Evolutionary conservation across 225 moss, liverwort and hornwort genomes (phyloP), one percentile per base, ranked within the genome.

Genomic region (Pseudisothecium myosuroides): DNA sequence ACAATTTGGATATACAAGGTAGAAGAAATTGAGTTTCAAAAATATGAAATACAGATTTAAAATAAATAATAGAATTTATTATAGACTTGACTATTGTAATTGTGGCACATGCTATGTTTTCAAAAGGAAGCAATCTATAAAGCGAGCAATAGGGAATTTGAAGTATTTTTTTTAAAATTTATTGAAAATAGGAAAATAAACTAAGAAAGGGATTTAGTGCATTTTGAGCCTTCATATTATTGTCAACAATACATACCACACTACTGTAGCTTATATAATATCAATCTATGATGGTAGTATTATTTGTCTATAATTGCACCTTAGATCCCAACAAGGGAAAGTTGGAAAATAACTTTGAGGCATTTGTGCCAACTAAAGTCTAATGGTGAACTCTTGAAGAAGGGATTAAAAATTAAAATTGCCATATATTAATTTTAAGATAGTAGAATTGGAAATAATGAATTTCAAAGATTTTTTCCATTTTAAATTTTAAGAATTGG

Each of bases 11-110:
- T 11, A 4, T 47, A 18, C 0, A 29, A 18, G 18, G 18, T 11
- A 29, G 1, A 71, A 41, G 14, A 41, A 71, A 71, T 41, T 14
- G 14, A 69, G 39, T 43, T 74, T 74, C 3, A 17, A 43, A 29
- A 75, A 19, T 49, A 32, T 0, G 47, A 47, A 6, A 47, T 47
- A 11, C 18, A 72, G 3, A 45, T 17, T 45, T 17, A 16, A 29
- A 47, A 1, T 3, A 7, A 2, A 19, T 74, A 0, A 2, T 19
- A 1, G 7, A 31, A 32, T 49, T 75, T 49, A 12, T 19, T 2
- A 4, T 74, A 31, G 19, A 74, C 31, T 74, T 31, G 7, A 47
- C 7, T 74, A 74, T 19, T 7, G 4, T 75, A 20, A 2, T 49
- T 49, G 49, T 20, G 4, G 7, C 4, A 49, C 12, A 32, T 75